Evolutionary conservation across 305 asterid genomes (phyloP).

Genomic region (Ilex paraguariensis): DNA sequence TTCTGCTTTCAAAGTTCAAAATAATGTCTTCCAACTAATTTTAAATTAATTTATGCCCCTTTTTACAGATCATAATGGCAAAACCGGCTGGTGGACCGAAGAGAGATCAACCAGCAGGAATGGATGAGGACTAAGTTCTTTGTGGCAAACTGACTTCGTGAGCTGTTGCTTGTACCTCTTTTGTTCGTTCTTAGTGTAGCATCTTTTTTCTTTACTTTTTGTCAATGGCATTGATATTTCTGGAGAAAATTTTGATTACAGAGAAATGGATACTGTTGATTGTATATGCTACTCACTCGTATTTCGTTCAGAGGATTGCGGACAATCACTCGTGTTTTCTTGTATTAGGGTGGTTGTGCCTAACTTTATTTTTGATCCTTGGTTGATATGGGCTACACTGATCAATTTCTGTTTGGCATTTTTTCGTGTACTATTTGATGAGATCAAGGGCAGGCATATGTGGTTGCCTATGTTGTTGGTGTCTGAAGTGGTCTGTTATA

Average conservation of each 20-base stretch:
- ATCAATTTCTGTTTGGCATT: no score
- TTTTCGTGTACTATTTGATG: no score
- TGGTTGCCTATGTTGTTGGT: no score
- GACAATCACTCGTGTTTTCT: no score
- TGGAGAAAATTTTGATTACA: constrained; percentile 1
- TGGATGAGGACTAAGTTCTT: constrained; percentile 47
- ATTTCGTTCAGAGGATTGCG: no score
- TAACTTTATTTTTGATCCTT: no score
- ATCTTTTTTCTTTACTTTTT: constrained; percentile 1
- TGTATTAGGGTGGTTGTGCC: no score
- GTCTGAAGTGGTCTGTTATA: no score
- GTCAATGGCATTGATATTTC: constrained; percentile 2
- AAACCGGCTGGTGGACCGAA: constrained; percentile 98
- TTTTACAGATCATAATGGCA: constrained; percentile 81
- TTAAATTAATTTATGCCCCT: background rate
- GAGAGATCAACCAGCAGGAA: constrained; percentile 37
- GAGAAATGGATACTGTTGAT: constrained; percentile 5
- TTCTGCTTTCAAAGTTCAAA: background rate
- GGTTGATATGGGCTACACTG: no score
- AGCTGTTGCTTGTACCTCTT: constrained; percentile 1
- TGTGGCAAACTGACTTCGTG: background rate
- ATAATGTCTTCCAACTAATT: background rate
- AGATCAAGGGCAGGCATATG: no score
- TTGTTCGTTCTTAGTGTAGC: background rate
- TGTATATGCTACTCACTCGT: constrained; percentile 5